Evolutionary conservation across 495 filamentous ascomycete genomes (phyloP).

Genomic region (Aspergillus sclerotiicarbonarius): DNA sequence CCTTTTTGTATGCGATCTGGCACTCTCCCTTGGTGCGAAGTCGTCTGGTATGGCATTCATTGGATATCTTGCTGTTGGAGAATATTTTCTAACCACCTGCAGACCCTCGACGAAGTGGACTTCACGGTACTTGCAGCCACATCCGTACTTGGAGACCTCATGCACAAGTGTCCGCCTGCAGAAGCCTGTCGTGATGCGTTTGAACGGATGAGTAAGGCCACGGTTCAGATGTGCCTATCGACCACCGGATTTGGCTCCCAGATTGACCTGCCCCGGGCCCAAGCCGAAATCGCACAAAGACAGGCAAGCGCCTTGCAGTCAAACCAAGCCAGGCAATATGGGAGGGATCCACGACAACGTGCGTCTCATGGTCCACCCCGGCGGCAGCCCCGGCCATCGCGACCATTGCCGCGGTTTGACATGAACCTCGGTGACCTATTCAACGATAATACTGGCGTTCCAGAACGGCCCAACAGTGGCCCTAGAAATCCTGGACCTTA

Average conservation of each 20-base stretch:
- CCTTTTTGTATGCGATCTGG: constrained; percentile 96
- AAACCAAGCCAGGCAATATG: constrained; percentile 23
- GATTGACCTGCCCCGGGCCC: constrained; percentile 32
- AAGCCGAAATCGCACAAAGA: constrained; percentile 15
- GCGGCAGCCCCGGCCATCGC: constrained; percentile 29
- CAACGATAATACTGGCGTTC: constrained; percentile 25
- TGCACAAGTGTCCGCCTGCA: constrained; percentile 75
- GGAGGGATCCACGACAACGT: constrained; percentile 26
- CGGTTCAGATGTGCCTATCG: constrained; percentile 83
- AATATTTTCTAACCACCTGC: constrained; percentile 8
- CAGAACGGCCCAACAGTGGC: constrained; percentile 24
- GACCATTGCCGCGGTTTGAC: constrained; percentile 57
- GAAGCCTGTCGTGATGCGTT: constrained; percentile 91
- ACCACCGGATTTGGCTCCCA: constrained; percentile 75
- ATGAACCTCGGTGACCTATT: constrained; percentile 61
- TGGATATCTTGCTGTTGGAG: neutral
- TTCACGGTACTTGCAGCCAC: constrained; percentile 94
- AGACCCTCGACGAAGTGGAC: constrained; percentile 94
- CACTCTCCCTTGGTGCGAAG: constrained; percentile 86
- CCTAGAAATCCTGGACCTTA: constrained; percentile 20
- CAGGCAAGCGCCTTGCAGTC: constrained; percentile 19
- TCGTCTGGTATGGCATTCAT: constrained; percentile 60
- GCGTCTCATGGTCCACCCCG: constrained; percentile 24
- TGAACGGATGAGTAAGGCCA: constrained; percentile 91
- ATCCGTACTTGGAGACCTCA: constrained; percentile 75